These are phyloP conservation scores for Abortiporus biennis DNA, from an alignment of 1,284 basidiomycete species.

Conservation along the genomic window DNA sequence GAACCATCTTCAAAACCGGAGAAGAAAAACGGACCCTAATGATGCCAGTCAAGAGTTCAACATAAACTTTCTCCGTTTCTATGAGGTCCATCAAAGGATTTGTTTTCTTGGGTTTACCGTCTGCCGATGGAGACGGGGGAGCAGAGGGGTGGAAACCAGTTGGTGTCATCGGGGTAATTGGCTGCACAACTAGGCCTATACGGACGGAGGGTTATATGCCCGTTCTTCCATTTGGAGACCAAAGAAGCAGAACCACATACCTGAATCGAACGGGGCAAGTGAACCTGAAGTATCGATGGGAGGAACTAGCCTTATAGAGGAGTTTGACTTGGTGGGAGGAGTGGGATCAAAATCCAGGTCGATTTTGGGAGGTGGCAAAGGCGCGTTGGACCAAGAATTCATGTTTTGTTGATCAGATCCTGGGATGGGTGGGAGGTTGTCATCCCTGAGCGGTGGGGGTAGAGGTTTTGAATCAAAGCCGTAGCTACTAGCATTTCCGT, in stretches of 20 bases:
- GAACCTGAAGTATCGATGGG: constrained; percentile 27
- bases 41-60: constrained; percentile 86
- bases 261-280: constrained; percentile 19
- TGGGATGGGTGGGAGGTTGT: constrained; percentile 31
- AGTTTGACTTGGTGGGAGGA: constrained; percentile 6
- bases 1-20: constrained; percentile 12
- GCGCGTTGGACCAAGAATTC: constrained; percentile 15
- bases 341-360: constrained; percentile 13
- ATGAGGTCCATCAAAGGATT: constrained; percentile 92
- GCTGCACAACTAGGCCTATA: constrained; percentile 18
- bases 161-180: constrained; percentile 18
- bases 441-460: constrained; percentile 25
- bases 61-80: constrained; percentile 89
- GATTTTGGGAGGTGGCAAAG: constrained; percentile 32
- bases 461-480: constrained; percentile 25
- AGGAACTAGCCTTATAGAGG: constrained; percentile 16
- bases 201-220: constrained; percentile 1
- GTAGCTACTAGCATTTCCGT: constrained; percentile 11
- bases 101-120: constrained; percentile 49
- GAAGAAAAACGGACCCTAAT: constrained; percentile 69
- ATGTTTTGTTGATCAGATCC: constrained; percentile 20
- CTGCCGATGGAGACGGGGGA: constrained; percentile 26
- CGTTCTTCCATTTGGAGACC: too few relatives aligned
- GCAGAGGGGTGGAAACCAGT: constrained; percentile 17
- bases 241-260: constrained; percentile 15